A percentile compares a stretch with the other conserved stretches of the same genome.
These are phyloP conservation scores for Geranium incanum DNA, from an alignment of 441 rosid genomes.

Conservation along the genomic window DNA sequence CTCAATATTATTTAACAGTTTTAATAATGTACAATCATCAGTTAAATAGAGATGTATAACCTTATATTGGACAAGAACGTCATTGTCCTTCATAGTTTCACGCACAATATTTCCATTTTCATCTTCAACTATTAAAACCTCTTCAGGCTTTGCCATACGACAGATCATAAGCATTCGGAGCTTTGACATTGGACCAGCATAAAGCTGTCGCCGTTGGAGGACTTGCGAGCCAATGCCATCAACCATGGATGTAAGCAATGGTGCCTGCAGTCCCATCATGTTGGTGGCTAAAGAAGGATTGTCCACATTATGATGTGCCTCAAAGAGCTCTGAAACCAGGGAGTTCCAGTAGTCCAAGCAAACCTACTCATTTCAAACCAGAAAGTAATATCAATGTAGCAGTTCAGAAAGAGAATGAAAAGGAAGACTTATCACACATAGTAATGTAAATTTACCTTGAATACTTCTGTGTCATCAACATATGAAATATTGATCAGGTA, in stretches of 20 bases:
- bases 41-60: constrained; percentile 29
- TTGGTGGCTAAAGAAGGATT: constrained; percentile 68
- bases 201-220: constrained; percentile 86
- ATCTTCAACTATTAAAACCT: constrained; percentile 98
- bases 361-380: constrained; percentile 49
- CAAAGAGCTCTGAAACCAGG: constrained; percentile 84
- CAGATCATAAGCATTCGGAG: constrained; percentile 92
- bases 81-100: constrained; percentile 99
- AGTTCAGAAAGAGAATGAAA: constrained; percentile 5
- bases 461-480: constrained; percentile 98
- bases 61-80: constrained; percentile 99
- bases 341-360: constrained; percentile 99
- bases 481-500: constrained; percentile 86
- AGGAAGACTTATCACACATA: not conserved
- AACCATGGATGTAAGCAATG: constrained; percentile 67
- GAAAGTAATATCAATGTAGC: constrained; percentile 2
- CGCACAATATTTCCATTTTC: constrained; percentile 99
- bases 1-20: not conserved
- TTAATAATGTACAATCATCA: not conserved
- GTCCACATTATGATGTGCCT: constrained; percentile 75
- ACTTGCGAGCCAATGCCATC: constrained; percentile 84
- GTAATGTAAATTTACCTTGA: constrained; percentile 50
- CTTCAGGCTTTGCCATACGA: constrained; percentile 99
- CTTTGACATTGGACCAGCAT: constrained; percentile 82
- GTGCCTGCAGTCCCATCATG: constrained; percentile 87